A percentile compares a stretch with the other conserved stretches of the same genome.
These are phyloP conservation scores for Candida rishiriensis DNA, from an alignment of 805 yeast genomes.

Conservation along the genomic window DNA sequence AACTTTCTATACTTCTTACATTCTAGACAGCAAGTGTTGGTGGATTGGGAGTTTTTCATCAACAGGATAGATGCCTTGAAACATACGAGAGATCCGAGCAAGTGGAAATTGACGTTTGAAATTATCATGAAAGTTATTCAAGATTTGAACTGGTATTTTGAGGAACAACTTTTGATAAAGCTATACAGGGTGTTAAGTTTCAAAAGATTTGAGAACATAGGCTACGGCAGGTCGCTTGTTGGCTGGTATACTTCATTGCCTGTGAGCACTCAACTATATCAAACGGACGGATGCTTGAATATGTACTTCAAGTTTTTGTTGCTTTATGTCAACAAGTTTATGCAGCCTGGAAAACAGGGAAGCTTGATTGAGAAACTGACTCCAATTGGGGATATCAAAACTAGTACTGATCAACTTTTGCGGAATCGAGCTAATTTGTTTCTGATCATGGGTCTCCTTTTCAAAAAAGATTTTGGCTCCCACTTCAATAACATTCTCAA, in stretches of 20 bases:
- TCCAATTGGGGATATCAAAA: slow-evolving; percentile 29
- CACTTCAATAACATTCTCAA: slow-evolving; percentile 20
- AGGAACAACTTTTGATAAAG: slow-evolving; percentile 26
- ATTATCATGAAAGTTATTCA: slow-evolving; percentile 17
- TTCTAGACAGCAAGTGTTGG: slow-evolving; percentile 17
- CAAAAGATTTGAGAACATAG: slow-evolving; percentile 26
- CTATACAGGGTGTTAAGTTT: slow-evolving; percentile 25
- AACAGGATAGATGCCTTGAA: slow-evolving; percentile 15
- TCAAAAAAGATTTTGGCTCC: slow-evolving; percentile 23
- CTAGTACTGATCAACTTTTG: slow-evolving; percentile 20
- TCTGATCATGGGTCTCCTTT: slow-evolving; percentile 25
- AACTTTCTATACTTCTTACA: slow-evolving; percentile 24
- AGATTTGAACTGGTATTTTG: slow-evolving; percentile 27
- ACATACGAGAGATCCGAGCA: background rate
- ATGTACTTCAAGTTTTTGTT: slow-evolving; percentile 28
- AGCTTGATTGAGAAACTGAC: slow-evolving; percentile 29
- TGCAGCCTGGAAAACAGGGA: slow-evolving; percentile 11
- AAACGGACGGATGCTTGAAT: slow-evolving; percentile 28
- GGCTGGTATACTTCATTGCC: slow-evolving; percentile 14
- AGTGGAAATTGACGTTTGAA: slow-evolving; percentile 15
- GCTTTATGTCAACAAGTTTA: slow-evolving; percentile 17
- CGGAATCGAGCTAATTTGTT: slow-evolving; percentile 28
- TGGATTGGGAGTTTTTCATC: slow-evolving; percentile 30
- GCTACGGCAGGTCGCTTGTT: slow-evolving; percentile 5
- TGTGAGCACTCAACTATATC: slow-evolving; percentile 4